Base-by-base conservation (phyloP, 371 early-diverging fungal genomes). In the Chytridium lagenaria region DNA sequence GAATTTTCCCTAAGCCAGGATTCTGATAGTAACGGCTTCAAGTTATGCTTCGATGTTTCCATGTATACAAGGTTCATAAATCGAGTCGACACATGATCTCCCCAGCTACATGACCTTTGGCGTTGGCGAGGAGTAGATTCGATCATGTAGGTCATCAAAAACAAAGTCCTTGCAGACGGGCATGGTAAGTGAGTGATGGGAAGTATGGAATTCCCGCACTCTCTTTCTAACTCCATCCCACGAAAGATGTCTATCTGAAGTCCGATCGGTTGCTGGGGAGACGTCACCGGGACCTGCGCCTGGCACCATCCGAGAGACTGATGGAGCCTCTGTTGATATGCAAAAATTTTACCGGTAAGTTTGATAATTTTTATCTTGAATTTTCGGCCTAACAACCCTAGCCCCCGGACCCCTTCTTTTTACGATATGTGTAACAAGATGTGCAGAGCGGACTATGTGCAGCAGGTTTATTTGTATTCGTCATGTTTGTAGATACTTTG, bases 151-250 rank as follows among this genome's bases (percentile, higher is more conserved):
- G 5, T 83, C 77, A 74, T 90, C 88, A 67, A 90, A 85, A 23
- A 68, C 65, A 74, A 89, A 89, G 74, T 90, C 89, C 49, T 88
- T 86, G 67, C 87, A 80, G 19, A 39, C 34, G 80, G 84, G 1
- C 83, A 69, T 22, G 83, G 72, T 1, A 84, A 77, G 23, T 81
- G 67, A 31, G 84, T 85, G 30, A 84, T 79, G 12, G 10, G 81
- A 72, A 0, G 85, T 69, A 51, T 87, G 82, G 72, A 88, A 87
- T 15, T 84, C 80, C 40, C 87, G 84, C 12, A 90, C 88, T 80
- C 87, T 85, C 61, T 69, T 83, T 57, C 88, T 83, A 67, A 88
- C 83, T 57, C 82, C 79, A 61, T 90, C 89, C 91, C 91, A 90
- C 39, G 84, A 69, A 67, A 52, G 55, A 26, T 23, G 44, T 12